These are phyloP conservation scores for Massariosphaeria phaeospora DNA, from an alignment of 495 filamentous ascomycete species.

Conservation along the genomic window DNA sequence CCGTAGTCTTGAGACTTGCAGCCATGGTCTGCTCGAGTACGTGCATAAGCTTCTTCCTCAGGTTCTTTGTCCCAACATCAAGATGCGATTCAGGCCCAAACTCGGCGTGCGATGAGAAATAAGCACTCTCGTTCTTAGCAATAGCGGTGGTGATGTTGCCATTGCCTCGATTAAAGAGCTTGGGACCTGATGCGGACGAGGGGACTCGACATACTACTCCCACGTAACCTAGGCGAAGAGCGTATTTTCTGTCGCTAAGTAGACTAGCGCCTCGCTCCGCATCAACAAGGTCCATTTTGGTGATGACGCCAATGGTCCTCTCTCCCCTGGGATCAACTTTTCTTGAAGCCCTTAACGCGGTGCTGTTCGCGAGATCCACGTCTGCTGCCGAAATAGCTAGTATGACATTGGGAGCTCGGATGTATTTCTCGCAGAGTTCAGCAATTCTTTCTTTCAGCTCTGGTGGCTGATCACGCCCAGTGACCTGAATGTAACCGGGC, in stretches of 20 bases:
- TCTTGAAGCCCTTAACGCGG: conserved; percentile 82
- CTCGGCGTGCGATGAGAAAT: conserved; percentile 81
- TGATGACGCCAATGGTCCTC: conserved; percentile 94
- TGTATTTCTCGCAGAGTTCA: conserved; percentile 97
- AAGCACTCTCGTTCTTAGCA: conserved; percentile 79
- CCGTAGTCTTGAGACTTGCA: conserved; percentile 76
- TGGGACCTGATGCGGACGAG: conserved; percentile 50
- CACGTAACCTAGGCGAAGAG: conserved; percentile 91
- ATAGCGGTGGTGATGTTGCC: conserved; percentile 78
- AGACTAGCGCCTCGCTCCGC: conserved; percentile 71
- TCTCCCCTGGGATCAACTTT: conserved; percentile 92
- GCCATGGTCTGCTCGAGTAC: conserved; percentile 97
- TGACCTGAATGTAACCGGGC: conserved; percentile 95
- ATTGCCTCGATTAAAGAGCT: conserved; percentile 75
- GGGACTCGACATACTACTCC: conserved; percentile 84
- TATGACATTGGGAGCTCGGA: conserved; percentile 92
- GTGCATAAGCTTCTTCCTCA: conserved; percentile 93
- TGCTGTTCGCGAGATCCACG: conserved; percentile 94
- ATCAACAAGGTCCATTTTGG: conserved; percentile 98
- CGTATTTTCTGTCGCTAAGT: conserved; percentile 84
- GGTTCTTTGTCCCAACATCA: conserved; percentile 72
- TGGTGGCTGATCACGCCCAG: conserved; percentile 79
- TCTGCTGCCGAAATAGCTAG: conserved; percentile 96
- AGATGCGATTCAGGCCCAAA: conserved; percentile 69
- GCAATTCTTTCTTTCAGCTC: conserved; percentile 94